Base-by-base conservation (phyloP, 768 basidiomycete species). In the Mycena capillaripes region DNA sequence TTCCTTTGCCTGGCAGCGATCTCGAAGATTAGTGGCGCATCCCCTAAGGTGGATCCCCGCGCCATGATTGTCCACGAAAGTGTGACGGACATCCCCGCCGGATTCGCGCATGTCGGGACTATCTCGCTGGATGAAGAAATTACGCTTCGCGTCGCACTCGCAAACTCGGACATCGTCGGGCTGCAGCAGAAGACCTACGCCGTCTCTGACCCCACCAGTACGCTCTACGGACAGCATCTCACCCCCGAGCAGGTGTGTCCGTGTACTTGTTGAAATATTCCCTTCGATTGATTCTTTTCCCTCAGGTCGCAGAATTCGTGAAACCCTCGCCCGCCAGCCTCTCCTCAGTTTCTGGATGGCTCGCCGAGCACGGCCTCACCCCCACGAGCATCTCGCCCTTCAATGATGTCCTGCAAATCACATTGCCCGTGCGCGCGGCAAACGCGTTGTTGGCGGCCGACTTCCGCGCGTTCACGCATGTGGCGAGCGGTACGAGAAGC, bases 361-460 rank as follows among this genome's bases (percentile, higher is more conserved):
- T 89, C 3, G 78, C 80, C 0, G 81, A 78, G 4, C 80, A 88
- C 55, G 88, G 85, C n/a, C 76, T 89, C 27, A 76, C 81, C 32
- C 74, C 79, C 44, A 67, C 83, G 11, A 52, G 76, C 25, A 81
- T 83, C n/a, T 86, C 88, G n/a, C 81, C 84, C 8, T 86, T 87
- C 0, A 78, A 65, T 8, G 64, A 72, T 65, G 7, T 67, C 11
- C 71, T 72, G 21, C 65, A 72, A 32, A 60, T 72, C 50, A 78
- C 75, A 11, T 80, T 88, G 4, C 81, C 87, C 0, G 80, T 89
- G 38, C 23, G 76, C 19, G 72, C 82, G 21, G 88, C 86, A 0
- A 87, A 89, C 75, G 75, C 81, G 60, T 87, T 89, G 82, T 79
- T 89, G 14, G 74, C 84, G 60, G 87, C 89, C 36, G 85, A 87